Base-by-base conservation (phyloP, 306 rosid species). In the Trifolium pratense region DNA sequence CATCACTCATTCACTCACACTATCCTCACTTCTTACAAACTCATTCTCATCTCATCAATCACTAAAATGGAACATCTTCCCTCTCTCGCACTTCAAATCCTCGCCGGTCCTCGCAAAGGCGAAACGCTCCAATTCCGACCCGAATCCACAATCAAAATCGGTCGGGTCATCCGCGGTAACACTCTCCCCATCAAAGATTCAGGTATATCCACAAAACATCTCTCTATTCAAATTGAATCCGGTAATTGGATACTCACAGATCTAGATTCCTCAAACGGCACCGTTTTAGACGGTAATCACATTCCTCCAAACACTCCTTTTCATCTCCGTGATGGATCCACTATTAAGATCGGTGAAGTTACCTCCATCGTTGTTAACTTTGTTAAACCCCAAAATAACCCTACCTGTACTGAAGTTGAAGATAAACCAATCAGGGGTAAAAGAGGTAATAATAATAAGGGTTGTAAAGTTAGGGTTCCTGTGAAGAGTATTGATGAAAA, bases 221-320 rank as follows among this genome's bases (percentile, higher is more conserved):
- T 93, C 68, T 43, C 87, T 55, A 84, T 93, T 15, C 18, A 59
- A 43, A 32, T 43, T 12, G 77, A 80, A 5, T 79, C 86, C 0
- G 62, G 75, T 3, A 72, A 84, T 20, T 91, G 98, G 97, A 13
- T 78, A 1, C 68, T 93, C 80, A 86, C 40, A 12, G 98, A 93
- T 77, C 94, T 91, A 20, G 77, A 80, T 6, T 91, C 97, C 45
- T 93, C 97, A 29, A 91, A 93, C 74, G 98, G 98, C 21, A 89
- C 97, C 52, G n/a, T 84, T n/a, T 74, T 91, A n/a, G 83, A 93
- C 56, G 85, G 32, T 15, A 29, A 73, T 31, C 34, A 23, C 1
- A 23, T 93, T 40, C 65, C 76, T 1, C 89, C 97, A 0, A 9
- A 71, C 36, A 53, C 65, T 2, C 81, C 92, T 5, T 53, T 85